phyloP scores from a whole-genome alignment of 2,329 filamentous ascomycete species.

The Verticillium nonalfalfae region DNA sequence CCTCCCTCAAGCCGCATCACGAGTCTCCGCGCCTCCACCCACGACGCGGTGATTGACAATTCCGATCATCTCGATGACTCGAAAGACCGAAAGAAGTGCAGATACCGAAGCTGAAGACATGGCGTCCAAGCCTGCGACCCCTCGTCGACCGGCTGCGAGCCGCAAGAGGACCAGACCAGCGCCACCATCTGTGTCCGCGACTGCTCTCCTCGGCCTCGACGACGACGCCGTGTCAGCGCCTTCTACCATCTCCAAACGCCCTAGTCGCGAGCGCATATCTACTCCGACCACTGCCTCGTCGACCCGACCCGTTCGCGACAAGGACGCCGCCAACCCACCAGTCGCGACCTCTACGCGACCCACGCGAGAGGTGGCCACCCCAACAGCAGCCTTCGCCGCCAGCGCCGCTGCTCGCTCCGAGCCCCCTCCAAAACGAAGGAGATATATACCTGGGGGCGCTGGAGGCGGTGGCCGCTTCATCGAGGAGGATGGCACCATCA shows the following conservation, averaged over 20 bases:
- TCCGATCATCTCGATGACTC: slow-evolving; percentile 3
- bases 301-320: neutral
- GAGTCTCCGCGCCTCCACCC: slow-evolving; percentile 14
- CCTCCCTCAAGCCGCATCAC: slow-evolving; percentile 10
- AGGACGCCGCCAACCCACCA: neutral
- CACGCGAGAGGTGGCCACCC: slow-evolving; percentile 24
- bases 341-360: slow-evolving; percentile 23
- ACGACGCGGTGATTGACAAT: slow-evolving; percentile 15
- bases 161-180: slow-evolving; percentile 41
- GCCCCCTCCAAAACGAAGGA: slow-evolving; percentile 62
- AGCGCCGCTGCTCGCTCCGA: slow-evolving; percentile 32
- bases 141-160: slow-evolving; percentile 33
- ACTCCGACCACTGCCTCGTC: neutral
- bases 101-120: slow-evolving; percentile 14
- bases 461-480: slow-evolving; percentile 82
- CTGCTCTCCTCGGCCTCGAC: neutral
- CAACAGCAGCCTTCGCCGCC: slow-evolving; percentile 15
- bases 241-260: neutral
- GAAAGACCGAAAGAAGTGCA: slow-evolving; percentile 1
- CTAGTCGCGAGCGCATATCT: slow-evolving; percentile 1
- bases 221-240: neutral
- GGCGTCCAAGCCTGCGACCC: slow-evolving; percentile 27
- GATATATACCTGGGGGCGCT: slow-evolving; percentile 81
- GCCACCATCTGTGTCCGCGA: slow-evolving; percentile 9
- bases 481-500: slow-evolving; percentile 62